Conservation (phyloP, 768 basidiomycete species). For the Pleurotus cornucopiae region DNA sequence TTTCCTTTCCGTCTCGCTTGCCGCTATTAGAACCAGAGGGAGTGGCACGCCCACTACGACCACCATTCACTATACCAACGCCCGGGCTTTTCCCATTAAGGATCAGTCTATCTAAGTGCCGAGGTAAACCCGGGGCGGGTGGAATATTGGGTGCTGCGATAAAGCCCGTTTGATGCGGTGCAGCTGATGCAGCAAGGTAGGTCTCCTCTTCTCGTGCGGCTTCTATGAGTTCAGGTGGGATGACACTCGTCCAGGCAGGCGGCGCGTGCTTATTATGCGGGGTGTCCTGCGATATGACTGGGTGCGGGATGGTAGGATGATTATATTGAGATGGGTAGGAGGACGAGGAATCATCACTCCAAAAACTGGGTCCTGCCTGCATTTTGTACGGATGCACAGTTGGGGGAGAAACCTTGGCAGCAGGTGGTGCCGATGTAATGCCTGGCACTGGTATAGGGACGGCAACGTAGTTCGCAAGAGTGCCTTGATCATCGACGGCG, state of each 20-base stretch:
- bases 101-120: constrained; percentile 92
- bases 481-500: constrained; percentile 92
- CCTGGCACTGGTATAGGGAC: constrained; percentile 33
- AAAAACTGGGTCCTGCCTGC: constrained; percentile 35
- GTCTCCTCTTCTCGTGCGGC: constrained; percentile 84
- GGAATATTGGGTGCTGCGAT: constrained; percentile 77
- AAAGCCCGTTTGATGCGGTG: constrained; percentile 22
- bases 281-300: constrained; percentile 7
- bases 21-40: neutral
- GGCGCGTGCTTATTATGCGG: constrained; percentile 18
- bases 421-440: neutral
- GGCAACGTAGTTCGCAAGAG: constrained; percentile 90
- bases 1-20: constrained; percentile 15
- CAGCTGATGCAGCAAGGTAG: constrained; percentile 51
- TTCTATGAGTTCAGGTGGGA: constrained; percentile 73
- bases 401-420: constrained; percentile 20
- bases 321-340: constrained; percentile 16
- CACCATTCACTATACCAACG: constrained; percentile 16
- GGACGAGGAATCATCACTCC: constrained; percentile 23
- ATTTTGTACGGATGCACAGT: constrained; percentile 18
- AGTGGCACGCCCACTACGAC: constrained; percentile 16
- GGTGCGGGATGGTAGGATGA: constrained; percentile 6
- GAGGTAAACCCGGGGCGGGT: constrained; percentile 81
- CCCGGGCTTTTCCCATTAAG: constrained; percentile 53
- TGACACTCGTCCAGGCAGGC: constrained; percentile 68